A percentile compares a stretch with the other conserved stretches of the same genome.
Conservation (phyloP, 768 basidiomycete species). For the Nidula microcarpa region DNA sequence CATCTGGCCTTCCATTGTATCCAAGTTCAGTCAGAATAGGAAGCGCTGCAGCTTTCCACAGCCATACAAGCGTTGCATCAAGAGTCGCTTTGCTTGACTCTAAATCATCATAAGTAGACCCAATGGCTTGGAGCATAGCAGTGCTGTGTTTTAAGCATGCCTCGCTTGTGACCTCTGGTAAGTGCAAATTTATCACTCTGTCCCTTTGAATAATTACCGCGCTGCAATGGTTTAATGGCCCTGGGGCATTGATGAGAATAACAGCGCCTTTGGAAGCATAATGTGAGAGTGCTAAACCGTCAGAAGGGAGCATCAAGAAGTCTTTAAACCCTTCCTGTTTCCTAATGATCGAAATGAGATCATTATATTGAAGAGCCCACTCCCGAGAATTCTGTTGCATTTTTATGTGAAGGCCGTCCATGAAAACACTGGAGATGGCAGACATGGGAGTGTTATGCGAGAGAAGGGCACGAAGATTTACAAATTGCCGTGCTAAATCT, state of each 20-base stretch:
- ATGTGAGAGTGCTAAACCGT: not conserved
- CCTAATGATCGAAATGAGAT: not conserved
- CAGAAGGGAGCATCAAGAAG: slow-evolving; percentile 7
- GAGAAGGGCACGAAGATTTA: not conserved
- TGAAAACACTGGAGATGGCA: not conserved
- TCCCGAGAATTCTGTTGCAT: not conserved
- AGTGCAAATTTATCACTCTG: slow-evolving; percentile 1
- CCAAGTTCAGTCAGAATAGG: slow-evolving; percentile 12
- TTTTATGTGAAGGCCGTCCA: no score
- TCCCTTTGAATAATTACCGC: slow-evolving; percentile 9
- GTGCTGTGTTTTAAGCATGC: not conserved
- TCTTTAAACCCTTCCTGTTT: slow-evolving; percentile 8
- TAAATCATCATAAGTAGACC: not conserved
- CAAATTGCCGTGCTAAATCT: slow-evolving; percentile 2
- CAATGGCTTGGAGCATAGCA: not conserved
- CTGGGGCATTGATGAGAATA: slow-evolving; percentile 8
- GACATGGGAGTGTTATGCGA: not conserved
- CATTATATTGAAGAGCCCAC: not conserved
- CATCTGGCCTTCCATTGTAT: slow-evolving; percentile 1
- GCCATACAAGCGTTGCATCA: slow-evolving; percentile 3
- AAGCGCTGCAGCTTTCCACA: slow-evolving; percentile 11
- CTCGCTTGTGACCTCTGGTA: slow-evolving; percentile 3
- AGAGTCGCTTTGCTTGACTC: not conserved
- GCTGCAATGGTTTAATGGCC: slow-evolving; percentile 3
- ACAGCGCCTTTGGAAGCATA: slow-evolving; percentile 7